These are phyloP conservation scores for Pontederia crassipes DNA, from an alignment of 176 grass and related monocot genomes.

Conservation along the genomic window DNA sequence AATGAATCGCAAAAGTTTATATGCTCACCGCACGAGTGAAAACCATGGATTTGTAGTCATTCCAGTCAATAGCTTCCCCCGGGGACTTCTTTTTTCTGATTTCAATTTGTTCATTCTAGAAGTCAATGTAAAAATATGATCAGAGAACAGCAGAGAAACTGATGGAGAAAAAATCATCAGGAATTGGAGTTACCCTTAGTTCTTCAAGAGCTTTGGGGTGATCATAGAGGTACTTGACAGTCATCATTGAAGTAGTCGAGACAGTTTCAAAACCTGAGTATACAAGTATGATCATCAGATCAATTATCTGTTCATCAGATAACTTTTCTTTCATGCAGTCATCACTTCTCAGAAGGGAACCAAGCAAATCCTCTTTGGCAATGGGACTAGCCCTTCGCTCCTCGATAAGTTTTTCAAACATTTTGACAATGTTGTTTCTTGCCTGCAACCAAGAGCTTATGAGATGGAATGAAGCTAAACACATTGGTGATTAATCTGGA, in stretches of 20 bases:
- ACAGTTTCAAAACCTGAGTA: slow-evolving; percentile 96
- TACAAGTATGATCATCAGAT: slow-evolving; percentile 79
- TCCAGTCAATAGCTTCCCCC: slow-evolving; percentile 52
- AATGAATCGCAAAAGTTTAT: not conserved
- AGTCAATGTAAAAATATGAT: not conserved
- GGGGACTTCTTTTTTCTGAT: slow-evolving; percentile 45
- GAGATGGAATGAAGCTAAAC: not conserved
- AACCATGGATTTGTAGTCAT: slow-evolving; percentile 76
- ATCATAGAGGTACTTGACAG: slow-evolving; percentile 75
- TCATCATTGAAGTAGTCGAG: slow-evolving; percentile 95
- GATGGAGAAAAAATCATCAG: not conserved
- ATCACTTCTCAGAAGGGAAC: slow-evolving; percentile 44
- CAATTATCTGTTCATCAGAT: slow-evolving; percentile 76
- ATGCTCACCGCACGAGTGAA: slow-evolving; percentile 65
- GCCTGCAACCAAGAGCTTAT: slow-evolving; percentile 25
- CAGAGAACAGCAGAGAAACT: not conserved
- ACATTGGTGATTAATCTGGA: not conserved
- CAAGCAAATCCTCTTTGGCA: slow-evolving; percentile 55
- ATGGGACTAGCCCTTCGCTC: slow-evolving; percentile 34
- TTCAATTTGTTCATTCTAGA: slow-evolving; percentile 65
- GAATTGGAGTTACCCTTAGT: slow-evolving; percentile 37
- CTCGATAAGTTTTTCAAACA: slow-evolving; percentile 49
- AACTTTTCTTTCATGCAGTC: slow-evolving; percentile 46
- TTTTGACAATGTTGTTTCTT: slow-evolving; percentile 79
- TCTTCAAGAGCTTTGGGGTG: slow-evolving; percentile 56